These are phyloP conservation scores for Mycena capillaripes DNA, from an alignment of 768 basidiomycete species.

Conservation along the genomic window DNA sequence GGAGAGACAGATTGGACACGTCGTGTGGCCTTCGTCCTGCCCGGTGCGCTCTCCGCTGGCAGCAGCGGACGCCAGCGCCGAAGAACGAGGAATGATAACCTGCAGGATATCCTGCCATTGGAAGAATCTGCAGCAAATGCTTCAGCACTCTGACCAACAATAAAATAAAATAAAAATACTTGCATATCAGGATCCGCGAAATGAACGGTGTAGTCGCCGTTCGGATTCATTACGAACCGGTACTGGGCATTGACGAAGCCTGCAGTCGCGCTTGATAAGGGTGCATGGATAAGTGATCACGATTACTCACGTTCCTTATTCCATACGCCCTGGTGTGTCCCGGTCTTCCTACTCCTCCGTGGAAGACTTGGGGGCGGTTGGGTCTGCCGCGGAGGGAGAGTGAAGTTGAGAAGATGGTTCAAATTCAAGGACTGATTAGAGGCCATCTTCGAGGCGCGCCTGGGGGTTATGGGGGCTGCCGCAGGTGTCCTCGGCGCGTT, in stretches of 20 bases:
- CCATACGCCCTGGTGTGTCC: constrained; percentile 77
- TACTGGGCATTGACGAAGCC: constrained; percentile 98
- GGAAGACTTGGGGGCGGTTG: constrained; percentile 71
- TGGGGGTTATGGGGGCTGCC: constrained; percentile 53
- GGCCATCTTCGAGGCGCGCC: constrained; percentile 78
- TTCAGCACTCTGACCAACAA: constrained; percentile 12
- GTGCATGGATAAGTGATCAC: constrained; percentile 27
- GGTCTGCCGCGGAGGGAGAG: constrained; percentile 88
- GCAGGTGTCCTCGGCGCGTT: constrained; percentile 51
- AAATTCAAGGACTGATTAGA: constrained; percentile 74
- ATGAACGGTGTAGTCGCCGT: constrained; percentile 92
- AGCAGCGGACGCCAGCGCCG: constrained; percentile 77
- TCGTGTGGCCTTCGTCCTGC: constrained; percentile 73
- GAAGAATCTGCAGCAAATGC: constrained; percentile 74
- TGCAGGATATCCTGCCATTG: constrained; percentile 98
- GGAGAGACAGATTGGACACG: constrained; percentile 96
- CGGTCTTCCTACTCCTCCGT: constrained; percentile 81
- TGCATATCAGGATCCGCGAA: constrained; percentile 98
- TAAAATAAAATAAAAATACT: constrained; percentile 51
- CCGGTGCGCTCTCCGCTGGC: constrained; percentile 55
- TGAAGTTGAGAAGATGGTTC: constrained; percentile 95
- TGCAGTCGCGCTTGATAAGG: constrained; percentile 48
- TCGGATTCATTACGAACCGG: constrained; percentile 95
- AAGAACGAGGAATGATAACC: constrained; percentile 90
- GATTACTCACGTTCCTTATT: constrained; percentile 89